These are phyloP conservation scores for Claviceps africana DNA, from an alignment of 2,329 filamentous ascomycete species.

Conservation along the genomic window DNA sequence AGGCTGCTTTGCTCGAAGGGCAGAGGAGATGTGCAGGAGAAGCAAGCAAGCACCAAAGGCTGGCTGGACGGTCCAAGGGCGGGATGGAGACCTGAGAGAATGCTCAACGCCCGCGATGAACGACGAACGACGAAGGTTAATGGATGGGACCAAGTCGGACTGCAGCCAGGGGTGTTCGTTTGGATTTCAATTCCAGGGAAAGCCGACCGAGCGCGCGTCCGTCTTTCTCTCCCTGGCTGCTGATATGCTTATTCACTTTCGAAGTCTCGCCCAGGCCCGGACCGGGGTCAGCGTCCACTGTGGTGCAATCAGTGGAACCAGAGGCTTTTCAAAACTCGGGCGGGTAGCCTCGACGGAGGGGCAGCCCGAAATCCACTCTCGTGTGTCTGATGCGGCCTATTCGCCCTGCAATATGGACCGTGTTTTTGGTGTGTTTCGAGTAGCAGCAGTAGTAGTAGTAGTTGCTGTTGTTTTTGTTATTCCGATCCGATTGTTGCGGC, in stretches of 20 bases:
- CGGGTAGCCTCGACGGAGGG: background rate
- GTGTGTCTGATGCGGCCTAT: background rate
- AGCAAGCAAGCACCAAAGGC: background rate
- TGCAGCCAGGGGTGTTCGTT: background rate
- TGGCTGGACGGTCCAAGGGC: background rate
- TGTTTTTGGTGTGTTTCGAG: background rate
- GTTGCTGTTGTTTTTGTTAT: no score
- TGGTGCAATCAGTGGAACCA: conserved; percentile 2
- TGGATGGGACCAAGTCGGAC: background rate
- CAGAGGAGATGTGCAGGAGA: background rate
- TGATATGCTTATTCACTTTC: background rate
- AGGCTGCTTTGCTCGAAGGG: background rate
- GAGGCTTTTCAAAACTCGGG: conserved; percentile 1
- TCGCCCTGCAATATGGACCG: background rate
- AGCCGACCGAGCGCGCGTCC: background rate
- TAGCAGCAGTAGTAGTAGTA: no score
- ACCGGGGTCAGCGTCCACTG: conserved; percentile 1
- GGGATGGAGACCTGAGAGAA: background rate
- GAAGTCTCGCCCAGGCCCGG: background rate
- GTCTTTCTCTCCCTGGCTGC: background rate
- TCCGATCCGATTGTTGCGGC: background rate
- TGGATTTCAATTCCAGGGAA: background rate
- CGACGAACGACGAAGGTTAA: background rate
- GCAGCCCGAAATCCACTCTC: conserved; percentile 3
- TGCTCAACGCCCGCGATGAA: background rate